Evolutionary conservation across 371 early-diverging fungal species (phyloP).

Genomic region (Blyttiomyces sp.): DNA sequence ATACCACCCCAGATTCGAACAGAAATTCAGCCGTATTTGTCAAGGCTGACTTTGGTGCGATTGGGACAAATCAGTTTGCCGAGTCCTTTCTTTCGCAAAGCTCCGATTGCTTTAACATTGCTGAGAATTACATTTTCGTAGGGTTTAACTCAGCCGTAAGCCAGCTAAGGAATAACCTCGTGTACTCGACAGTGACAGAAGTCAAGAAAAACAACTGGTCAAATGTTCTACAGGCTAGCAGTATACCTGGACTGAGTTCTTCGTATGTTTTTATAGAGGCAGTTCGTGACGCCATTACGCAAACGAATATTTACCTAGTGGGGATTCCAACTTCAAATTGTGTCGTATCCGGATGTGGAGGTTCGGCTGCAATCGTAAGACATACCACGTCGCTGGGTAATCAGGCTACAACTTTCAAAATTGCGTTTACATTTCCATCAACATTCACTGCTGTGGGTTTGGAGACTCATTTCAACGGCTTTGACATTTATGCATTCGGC

Average conservation of each 20-base stretch:
- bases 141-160: background rate
- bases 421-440: constrained; percentile 13
- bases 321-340: background rate
- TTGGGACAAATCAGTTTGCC: background rate
- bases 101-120: background rate
- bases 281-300: background rate
- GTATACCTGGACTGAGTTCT: background rate
- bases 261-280: background rate
- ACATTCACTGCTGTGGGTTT: constrained; percentile 2
- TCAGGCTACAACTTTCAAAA: background rate
- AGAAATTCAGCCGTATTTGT: background rate
- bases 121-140: background rate
- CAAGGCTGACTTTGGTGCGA: background rate
- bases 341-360: constrained; percentile 1
- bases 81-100: background rate
- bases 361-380: background rate
- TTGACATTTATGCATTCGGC: constrained; percentile 27
- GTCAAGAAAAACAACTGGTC: constrained; percentile 16
- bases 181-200: too few species aligned
- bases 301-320: constrained; percentile 7
- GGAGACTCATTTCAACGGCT: constrained; percentile 15
- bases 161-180: too few species aligned
- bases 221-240: background rate
- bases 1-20: background rate
- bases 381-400: background rate